Conservation (phyloP, 23 red algal genomes). For the Agarophyton chilense region DNA sequence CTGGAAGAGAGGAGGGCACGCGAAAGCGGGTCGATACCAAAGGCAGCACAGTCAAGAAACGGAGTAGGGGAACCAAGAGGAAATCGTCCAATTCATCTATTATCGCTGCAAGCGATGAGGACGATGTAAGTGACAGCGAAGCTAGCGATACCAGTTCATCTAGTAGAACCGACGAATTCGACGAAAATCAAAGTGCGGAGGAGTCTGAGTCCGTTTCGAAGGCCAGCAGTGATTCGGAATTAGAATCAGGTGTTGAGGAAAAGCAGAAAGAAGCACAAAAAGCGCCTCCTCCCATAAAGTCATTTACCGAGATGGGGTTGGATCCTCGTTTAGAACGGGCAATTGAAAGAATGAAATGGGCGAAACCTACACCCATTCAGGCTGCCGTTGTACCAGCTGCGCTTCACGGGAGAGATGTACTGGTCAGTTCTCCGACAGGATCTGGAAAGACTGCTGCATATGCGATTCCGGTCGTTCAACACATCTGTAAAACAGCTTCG, state of each 20-base stretch:
- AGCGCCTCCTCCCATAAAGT: conserved; percentile 18
- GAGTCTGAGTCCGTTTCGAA: neutral
- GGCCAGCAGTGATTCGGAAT: conserved; percentile 12
- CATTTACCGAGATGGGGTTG: conserved; percentile 82
- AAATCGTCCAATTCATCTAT: neutral
- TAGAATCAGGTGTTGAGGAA: conserved; percentile 1
- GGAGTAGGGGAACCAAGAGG: neutral
- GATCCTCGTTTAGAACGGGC: conserved; percentile 81
- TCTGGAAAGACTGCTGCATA: conserved; percentile 97
- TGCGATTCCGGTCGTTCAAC: conserved; percentile 82
- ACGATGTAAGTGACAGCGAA: neutral
- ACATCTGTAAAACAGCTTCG: conserved; percentile 43
- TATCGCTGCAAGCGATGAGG: neutral
- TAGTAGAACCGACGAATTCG: neutral
- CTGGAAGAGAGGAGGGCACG: neutral
- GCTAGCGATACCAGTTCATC: neutral
- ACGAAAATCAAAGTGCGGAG: neutral
- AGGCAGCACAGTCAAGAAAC: neutral
- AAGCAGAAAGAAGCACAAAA: conserved; percentile 1
- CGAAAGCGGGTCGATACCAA: neutral
- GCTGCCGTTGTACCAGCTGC: conserved; percentile 77
- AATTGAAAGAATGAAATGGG: conserved; percentile 62
- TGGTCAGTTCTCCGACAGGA: conserved; percentile 91
- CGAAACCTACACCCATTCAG: conserved; percentile 89
- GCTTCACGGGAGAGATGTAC: conserved; percentile 80